Conservation (phyloP, 768 basidiomycete genomes). For the Boletus rubropictus region DNA sequence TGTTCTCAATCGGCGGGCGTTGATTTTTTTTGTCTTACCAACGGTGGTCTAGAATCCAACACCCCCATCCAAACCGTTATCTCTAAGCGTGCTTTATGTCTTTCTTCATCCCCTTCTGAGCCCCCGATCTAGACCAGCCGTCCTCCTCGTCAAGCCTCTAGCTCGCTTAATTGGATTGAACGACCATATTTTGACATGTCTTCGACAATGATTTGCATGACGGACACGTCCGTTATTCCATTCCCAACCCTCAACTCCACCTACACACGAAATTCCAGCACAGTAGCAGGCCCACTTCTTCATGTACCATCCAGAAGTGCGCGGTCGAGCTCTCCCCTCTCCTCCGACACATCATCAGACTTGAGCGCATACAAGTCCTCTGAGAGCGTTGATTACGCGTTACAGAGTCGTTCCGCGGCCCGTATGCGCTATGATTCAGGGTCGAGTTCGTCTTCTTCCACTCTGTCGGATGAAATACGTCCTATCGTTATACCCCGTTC, state of each 20-base stretch:
- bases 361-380: background rate
- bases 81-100: slow-evolving; percentile 15
- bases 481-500: slow-evolving; percentile 35
- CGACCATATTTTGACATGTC: slow-evolving; percentile 11
- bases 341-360: slow-evolving; percentile 15
- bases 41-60: slow-evolving; percentile 12
- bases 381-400: slow-evolving; percentile 6
- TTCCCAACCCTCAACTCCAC: slow-evolving; percentile 21
- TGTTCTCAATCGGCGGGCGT: slow-evolving; percentile 3
- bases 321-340: slow-evolving; percentile 4
- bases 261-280: slow-evolving; percentile 40
- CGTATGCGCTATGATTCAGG: slow-evolving; percentile 21
- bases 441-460: slow-evolving; percentile 35
- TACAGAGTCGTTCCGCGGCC: slow-evolving; percentile 2
- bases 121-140: slow-evolving; percentile 4
- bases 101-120: slow-evolving; percentile 14
- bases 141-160: background rate
- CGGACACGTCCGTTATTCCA: slow-evolving; percentile 24
- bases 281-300: slow-evolving; percentile 57
- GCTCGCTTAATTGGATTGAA: background rate
- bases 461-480: slow-evolving; percentile 32
- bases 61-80: background rate
- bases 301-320: slow-evolving; percentile 50
- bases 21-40: slow-evolving; percentile 7
- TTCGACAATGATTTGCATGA: slow-evolving; percentile 21